Base-by-base conservation (phyloP, 2,329 filamentous ascomycete species). In the Xylariaceae sp. region DNA sequence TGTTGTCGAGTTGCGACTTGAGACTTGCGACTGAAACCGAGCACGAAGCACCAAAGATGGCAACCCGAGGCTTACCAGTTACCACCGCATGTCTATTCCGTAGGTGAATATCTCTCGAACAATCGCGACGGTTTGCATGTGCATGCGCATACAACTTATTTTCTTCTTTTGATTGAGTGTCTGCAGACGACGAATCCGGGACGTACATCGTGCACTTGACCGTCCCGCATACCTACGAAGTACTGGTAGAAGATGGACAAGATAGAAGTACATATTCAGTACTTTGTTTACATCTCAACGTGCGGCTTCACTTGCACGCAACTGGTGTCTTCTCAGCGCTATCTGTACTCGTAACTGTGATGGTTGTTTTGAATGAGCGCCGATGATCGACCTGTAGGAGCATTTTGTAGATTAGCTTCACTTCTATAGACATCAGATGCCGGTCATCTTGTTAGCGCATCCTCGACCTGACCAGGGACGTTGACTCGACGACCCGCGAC, bases 111-210 rank as follows among this genome's bases (percentile, higher is more conserved):
- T 55, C 47, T 30, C 37, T 39, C 57, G 44, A 44, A 56, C 55
- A 50, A 39, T 48, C 53, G 58, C 58, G 23, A 56, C 34, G 15
- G 44, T 53, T 54, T 45, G 58, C 61, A 60, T 56, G 37, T 42
- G 50, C 48, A 55, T 54, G 39, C 55, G 23, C 37, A 35, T 54
- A 30, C 23, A 30, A 5, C 23, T 4, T 30, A 30, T 30, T 30
- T 30, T 30, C 23, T 30, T 30, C 23, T 30, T 30, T 5, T 30
- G 23, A 30, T 30, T 30, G 23, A 30, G 23, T 42, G 11, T 42
- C 37, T 42, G 37, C 37, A 42, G 37, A 42, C 9, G 4, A 42
- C 37, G 7, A 42, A 9, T 42, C 37, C 37, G 37, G 37, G 37
- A 42, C 37, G 9, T 42, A 13, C 17, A 2, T 18, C 17, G 17